These are phyloP conservation scores for Peziza echinospora DNA, from an alignment of 495 filamentous ascomycete genomes.

Conservation along the genomic window DNA sequence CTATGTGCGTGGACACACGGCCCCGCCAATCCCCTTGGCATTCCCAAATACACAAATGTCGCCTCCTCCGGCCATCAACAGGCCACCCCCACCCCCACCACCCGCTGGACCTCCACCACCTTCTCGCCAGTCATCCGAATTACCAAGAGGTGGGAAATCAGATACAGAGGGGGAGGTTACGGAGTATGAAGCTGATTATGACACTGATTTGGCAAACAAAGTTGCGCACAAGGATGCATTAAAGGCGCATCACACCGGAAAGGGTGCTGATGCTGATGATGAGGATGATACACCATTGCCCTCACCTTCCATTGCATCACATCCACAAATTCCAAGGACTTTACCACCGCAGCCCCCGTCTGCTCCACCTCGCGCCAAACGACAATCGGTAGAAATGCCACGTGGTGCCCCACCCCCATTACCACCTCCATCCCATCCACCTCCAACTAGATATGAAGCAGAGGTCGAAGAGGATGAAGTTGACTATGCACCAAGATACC, in stretches of 20 bases:
- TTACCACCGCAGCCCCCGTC: slow-evolving; percentile 32
- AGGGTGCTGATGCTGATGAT: slow-evolving; percentile 37
- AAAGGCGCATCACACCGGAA: slow-evolving; percentile 57
- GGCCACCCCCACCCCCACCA: slow-evolving; percentile 29
- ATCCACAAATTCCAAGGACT: slow-evolving; percentile 22
- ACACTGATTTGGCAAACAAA: slow-evolving; percentile 85
- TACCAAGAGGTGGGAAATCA: slow-evolving; percentile 21
- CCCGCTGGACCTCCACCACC: slow-evolving; percentile 57
- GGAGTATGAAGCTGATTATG: slow-evolving; percentile 95
- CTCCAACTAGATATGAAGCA: slow-evolving; percentile 14
- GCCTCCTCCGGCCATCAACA: slow-evolving; percentile 13
- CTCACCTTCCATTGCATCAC: slow-evolving; percentile 24
- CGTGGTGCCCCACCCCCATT: slow-evolving; percentile 46
- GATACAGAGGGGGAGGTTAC: slow-evolving; percentile 62
- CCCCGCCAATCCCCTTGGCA: slow-evolving; percentile 20
- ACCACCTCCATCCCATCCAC: slow-evolving; percentile 27
- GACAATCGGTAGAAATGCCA: slow-evolving; percentile 46
- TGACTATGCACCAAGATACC: slow-evolving; percentile 32
- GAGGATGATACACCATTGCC: slow-evolving; percentile 27
- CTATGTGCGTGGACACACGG: slow-evolving; percentile 24
- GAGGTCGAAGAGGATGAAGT: slow-evolving; percentile 59
- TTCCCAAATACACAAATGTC: background rate
- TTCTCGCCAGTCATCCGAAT: slow-evolving; percentile 39
- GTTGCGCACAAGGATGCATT: slow-evolving; percentile 79
- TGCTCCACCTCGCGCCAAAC: slow-evolving; percentile 8